Evolutionary conservation across 257 asterid species (phyloP), one percentile per base, ranked within the genome.

Genomic region (Solanum medicagineum): DNA sequence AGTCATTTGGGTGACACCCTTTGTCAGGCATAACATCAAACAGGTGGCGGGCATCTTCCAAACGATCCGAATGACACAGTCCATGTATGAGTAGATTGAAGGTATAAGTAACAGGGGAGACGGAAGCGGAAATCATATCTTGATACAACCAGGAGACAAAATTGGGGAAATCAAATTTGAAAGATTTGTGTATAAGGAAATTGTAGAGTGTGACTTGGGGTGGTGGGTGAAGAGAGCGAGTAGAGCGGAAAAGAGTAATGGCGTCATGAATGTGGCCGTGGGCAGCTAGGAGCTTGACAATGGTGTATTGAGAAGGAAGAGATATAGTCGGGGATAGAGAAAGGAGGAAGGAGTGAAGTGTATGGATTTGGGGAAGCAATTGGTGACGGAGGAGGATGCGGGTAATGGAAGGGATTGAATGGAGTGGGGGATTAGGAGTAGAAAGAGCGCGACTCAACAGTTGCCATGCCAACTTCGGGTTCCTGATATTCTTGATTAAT

Each of bases 1-100:
- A 93, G 88, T 89, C 96, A 75, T 96, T 94, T 66, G 98, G 98
- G 70, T 82, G 88, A 86, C 98, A 94, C 13, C 93, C 97, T 88
- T 92, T 95, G 4, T 86, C 90, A 56, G 36, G 86, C 99, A 96
- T 95, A 92, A 83, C 92, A 80, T 93, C 98, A 75, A 96, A 93
- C 92, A 96, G 36, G 79, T 92, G 89, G 45, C 93, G 92, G 60
- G 99, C 99, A 82, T 92, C 95, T 19, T 82, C 94, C 85, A 93
- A 81, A 69, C 94, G 86, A 75, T 95, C 96, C 4, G 88, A 89
- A 66, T 90, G 8, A 24, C 99, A 95, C 84, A 96, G 9, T 70
- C 89, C 94, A 20, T 85, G 32, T 9, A 94, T 91, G 93, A 96
- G 89, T 62, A 96, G 97, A 85, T 95, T 96, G 83, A 95, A 91